Evolutionary conservation across 495 filamentous ascomycete genomes (phyloP).

Genomic region (Penicillium subrubescens): DNA sequence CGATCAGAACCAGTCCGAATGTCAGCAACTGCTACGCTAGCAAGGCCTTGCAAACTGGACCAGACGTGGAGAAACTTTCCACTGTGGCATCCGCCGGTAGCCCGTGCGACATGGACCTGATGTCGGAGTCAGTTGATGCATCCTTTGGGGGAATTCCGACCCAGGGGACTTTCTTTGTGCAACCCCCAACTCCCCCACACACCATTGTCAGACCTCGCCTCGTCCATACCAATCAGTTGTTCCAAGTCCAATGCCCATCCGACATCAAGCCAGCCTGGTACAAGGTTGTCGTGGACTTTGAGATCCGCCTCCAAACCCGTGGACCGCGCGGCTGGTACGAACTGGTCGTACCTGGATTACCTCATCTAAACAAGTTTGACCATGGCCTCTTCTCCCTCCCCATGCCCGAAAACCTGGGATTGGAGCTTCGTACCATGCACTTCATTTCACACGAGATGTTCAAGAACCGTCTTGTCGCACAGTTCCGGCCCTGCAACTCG

Average conservation of each 20-base stretch:
- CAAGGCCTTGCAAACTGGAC: not conserved
- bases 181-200: not conserved
- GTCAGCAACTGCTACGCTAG: not conserved
- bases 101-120: conserved; percentile 9
- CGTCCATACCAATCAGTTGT: conserved; percentile 19
- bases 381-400: conserved; percentile 37
- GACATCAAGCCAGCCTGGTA: conserved; percentile 22
- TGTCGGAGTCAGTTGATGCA: not conserved
- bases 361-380: conserved; percentile 23
- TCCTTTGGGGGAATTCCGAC: not conserved
- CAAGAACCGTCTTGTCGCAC: conserved; percentile 39
- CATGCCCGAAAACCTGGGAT: conserved; percentile 27
- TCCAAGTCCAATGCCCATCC: conserved; percentile 24
- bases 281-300: conserved; percentile 24
- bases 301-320: conserved; percentile 22
- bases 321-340: conserved; percentile 33
- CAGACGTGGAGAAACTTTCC: conserved; percentile 14
- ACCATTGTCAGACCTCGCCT: conserved; percentile 20
- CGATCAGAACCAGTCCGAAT: not conserved
- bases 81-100: conserved; percentile 17
- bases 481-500: conserved; percentile 24
- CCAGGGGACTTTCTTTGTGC: not conserved
- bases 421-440: conserved; percentile 40
- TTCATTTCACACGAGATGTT: conserved; percentile 29
- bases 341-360: conserved; percentile 36